Percentiles rank a stretch among this genome's conserved stretches.
phyloP scores from a whole-genome alignment of 1,284 basidiomycete genomes.

The Cryptococcus wingfieldii region DNA sequence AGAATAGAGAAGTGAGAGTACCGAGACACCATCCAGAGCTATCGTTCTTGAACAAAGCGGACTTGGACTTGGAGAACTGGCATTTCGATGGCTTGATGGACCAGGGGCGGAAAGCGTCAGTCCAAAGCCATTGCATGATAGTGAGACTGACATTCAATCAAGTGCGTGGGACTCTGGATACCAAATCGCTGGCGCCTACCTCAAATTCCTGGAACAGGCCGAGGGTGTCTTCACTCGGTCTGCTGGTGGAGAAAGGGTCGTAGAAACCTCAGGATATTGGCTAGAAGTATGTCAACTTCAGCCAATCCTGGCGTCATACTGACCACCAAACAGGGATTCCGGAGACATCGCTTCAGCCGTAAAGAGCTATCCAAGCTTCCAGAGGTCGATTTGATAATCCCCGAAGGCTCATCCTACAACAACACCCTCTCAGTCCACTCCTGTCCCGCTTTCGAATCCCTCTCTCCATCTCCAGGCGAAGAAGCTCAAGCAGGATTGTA shows the following conservation, averaged over 20 bases:
- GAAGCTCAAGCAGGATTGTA: conserved; percentile 59
- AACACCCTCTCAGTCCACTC: conserved; percentile 67
- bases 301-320: background rate
- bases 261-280: conserved; percentile 68
- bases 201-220: conserved; percentile 39
- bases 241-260: conserved; percentile 59
- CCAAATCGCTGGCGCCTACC: conserved; percentile 23
- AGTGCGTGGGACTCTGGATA: conserved; percentile 36
- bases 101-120: conserved; percentile 68
- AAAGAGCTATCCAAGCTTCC: conserved; percentile 12
- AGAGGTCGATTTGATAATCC: conserved; percentile 30
- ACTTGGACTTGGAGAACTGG: conserved; percentile 58
- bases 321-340: conserved; percentile 20
- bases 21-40: conserved; percentile 51
- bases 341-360: conserved; percentile 21
- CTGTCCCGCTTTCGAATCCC: conserved; percentile 59
- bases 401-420: conserved; percentile 53
- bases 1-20: conserved; percentile 44
- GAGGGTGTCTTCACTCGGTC: conserved; percentile 64
- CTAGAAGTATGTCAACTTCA: conserved; percentile 52
- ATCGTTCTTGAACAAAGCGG: conserved; percentile 60
- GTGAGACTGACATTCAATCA: background rate
- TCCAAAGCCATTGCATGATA: conserved; percentile 5
- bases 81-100: conserved; percentile 58
- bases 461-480: conserved; percentile 21